Evolutionary conservation across 2,329 filamentous ascomycete genomes (phyloP).

Genomic region (Raffaelea albimanens): DNA sequence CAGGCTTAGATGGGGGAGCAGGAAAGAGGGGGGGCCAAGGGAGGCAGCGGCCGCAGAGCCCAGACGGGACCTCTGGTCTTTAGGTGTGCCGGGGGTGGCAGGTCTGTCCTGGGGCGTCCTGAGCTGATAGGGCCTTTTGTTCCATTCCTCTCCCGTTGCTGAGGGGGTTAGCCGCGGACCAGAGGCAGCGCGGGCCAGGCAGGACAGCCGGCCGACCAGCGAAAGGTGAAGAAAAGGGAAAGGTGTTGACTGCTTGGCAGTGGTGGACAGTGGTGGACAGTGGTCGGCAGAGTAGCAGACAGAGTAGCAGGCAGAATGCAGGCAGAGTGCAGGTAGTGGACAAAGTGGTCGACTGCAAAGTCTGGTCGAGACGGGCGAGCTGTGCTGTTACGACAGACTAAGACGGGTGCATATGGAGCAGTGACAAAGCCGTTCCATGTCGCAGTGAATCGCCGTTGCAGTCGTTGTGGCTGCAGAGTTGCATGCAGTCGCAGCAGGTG

Average conservation of each 20-base stretch:
- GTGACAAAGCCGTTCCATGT: not conserved
- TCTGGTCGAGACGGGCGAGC: not conserved
- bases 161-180: no score
- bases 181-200: no score
- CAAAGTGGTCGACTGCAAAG: not conserved
- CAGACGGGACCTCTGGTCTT: no score
- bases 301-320: not conserved
- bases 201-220: not conserved
- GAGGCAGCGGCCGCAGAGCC: no score
- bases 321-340: not conserved
- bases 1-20: not conserved
- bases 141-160: no score
- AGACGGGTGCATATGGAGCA: not conserved
- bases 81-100: no score
- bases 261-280: not conserved
- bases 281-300: not conserved
- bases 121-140: no score
- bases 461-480: conserved; percentile 5
- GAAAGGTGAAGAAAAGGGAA: conserved; percentile 7
- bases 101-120: no score
- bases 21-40: not conserved
- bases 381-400: not conserved
- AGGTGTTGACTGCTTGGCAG: not conserved
- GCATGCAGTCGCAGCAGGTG: conserved; percentile 6
- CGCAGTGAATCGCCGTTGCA: conserved; percentile 4